These are phyloP conservation scores for Alternaria arbusti DNA, from an alignment of 2,329 filamentous ascomycete species.

Conservation along the genomic window DNA sequence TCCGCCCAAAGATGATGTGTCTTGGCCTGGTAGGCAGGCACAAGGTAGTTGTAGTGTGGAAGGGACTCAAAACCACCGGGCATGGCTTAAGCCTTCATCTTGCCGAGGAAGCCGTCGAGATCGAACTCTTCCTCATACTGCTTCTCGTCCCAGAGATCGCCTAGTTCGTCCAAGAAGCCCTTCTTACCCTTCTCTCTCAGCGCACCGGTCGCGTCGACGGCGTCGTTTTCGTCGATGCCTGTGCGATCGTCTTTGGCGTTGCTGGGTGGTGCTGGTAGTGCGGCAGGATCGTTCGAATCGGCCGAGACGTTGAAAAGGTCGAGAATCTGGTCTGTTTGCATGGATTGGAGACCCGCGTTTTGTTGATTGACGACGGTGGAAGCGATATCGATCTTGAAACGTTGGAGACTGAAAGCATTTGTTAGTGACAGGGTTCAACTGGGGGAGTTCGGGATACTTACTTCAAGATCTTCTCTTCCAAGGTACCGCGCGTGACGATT, in stretches of 20 bases:
- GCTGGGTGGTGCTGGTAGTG: constrained; percentile 61
- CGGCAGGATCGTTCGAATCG: constrained; percentile 61
- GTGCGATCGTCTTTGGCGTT: constrained; percentile 67
- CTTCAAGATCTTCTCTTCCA: constrained; percentile 97
- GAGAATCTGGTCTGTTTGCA: constrained; percentile 98
- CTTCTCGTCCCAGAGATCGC: constrained; percentile 95
- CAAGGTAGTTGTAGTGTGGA: neutral
- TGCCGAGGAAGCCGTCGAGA: constrained; percentile 91
- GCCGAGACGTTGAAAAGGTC: constrained; percentile 84
- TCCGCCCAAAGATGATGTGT: neutral
- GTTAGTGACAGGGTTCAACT: constrained; percentile 10
- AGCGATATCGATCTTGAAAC: constrained; percentile 99
- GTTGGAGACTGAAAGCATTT: constrained; percentile 72
- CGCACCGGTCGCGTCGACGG: constrained; percentile 80
- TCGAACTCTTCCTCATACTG: constrained; percentile 99
- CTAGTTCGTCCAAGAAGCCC: constrained; percentile 91
- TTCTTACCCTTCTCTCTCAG: constrained; percentile 95
- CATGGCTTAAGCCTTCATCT: constrained; percentile 69
- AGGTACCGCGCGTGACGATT: constrained; percentile 89
- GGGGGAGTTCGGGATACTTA: constrained; percentile 50
- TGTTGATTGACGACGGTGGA: constrained; percentile 99
- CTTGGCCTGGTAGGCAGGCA: neutral
- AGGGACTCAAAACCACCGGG: neutral
- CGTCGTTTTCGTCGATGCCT: constrained; percentile 85
- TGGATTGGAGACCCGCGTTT: constrained; percentile 90